These are phyloP conservation scores for Waitea zeae DNA, from an alignment of 1,284 basidiomycete species.

Conservation along the genomic window DNA sequence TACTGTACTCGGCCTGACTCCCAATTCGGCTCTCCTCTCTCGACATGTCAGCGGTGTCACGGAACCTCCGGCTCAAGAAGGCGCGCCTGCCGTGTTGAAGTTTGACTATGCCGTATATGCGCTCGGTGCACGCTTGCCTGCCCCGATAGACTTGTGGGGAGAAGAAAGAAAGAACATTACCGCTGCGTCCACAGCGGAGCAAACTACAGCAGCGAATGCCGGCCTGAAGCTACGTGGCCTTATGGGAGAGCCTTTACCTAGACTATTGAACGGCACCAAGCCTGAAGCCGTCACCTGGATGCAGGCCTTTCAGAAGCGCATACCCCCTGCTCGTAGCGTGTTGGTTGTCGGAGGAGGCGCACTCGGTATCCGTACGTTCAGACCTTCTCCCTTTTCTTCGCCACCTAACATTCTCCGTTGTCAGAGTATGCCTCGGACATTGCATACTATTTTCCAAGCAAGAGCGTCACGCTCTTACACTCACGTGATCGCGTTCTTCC, in stretches of 20 bases:
- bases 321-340: constrained; percentile 25
- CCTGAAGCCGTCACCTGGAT: constrained; percentile 30
- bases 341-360: constrained; percentile 46
- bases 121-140: constrained; percentile 35
- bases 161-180: constrained; percentile 6
- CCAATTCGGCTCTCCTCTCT: no score
- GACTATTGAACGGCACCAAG: constrained; percentile 14
- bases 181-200: not conserved
- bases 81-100: constrained; percentile 10
- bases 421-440: constrained; percentile 56
- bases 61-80: not conserved
- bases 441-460: constrained; percentile 36
- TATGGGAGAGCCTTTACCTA: not conserved
- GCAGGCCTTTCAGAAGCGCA: constrained; percentile 22
- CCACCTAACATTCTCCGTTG: not conserved
- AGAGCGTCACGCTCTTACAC: constrained; percentile 50
- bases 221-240: not conserved
- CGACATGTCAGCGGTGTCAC: no score
- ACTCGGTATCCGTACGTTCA: constrained; percentile 37
- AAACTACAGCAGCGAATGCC: not conserved
- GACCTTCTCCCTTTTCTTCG: not conserved
- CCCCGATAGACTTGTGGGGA: constrained; percentile 39
- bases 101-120: constrained; percentile 45
- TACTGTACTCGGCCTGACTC: not conserved
- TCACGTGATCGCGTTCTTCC: constrained; percentile 43